Base-by-base conservation (phyloP, 2,329 filamentous ascomycete species). In the Colletotrichum sp. region DNA sequence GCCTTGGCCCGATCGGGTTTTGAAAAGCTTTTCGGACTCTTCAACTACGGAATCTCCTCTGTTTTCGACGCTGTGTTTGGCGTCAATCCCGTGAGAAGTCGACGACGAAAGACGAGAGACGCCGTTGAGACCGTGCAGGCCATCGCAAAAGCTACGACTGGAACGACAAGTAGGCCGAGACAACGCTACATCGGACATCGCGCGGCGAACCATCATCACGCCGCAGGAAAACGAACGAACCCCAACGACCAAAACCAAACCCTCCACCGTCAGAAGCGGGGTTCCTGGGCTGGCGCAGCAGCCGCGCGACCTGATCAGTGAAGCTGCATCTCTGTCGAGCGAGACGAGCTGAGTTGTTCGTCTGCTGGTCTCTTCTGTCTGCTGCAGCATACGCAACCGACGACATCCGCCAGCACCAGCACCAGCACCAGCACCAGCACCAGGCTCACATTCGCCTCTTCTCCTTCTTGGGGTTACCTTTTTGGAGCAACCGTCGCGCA, bases 181-280 rank as follows among this genome's bases (percentile, higher is more conserved):
- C 58, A 67, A 43, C 69, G 73, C 64, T 65, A 66, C 56, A 13
- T 32, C 36, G 28, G 32, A 75, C 39, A 67, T 27, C 56, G 70
- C 69, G 56, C 70, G 28, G 74, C 70, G 55, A 69, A 34, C 34
- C 73, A 52, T 52, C 70, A 52, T 68, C 70, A 73, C 64, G 70
- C 58, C 48, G 55, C 56, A 13, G 15, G 9, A 64, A 39, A 64
- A 28, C 32, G 15, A 52, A 43, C 56, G 60, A 52, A 62, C 58
- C 39, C 67, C 64, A 39, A 71, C 55, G 43, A 73, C 70, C 62
- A 34, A 70, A 43, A 30, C n/a, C 30, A n/a, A n/a, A 60, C 52
- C 70, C 64, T 69, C 65, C 65, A 62, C 70, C 64, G 32, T 62
- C 43, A 73, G 70, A 66, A 64, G 73, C 73, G 70, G 70, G 64